Evolutionary conservation across 768 basidiomycete species (phyloP).

Genomic region (Suillus fuscotomentosus): DNA sequence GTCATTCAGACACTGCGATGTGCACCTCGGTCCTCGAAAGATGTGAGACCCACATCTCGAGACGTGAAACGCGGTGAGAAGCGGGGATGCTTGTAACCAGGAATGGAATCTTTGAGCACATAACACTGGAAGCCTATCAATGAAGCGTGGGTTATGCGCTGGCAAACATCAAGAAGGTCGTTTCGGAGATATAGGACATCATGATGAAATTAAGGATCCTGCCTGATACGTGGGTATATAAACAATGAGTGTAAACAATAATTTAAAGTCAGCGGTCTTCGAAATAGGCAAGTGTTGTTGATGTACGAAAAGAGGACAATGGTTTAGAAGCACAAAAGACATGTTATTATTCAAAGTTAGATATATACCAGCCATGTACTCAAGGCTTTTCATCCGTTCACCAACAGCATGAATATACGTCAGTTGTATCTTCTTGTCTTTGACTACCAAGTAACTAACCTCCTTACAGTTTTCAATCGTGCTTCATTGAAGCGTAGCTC

Average conservation of each 20-base stretch:
- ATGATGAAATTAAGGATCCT: too few species aligned
- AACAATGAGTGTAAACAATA: not conserved
- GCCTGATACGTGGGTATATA: too few species aligned
- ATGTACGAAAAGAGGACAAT: not conserved
- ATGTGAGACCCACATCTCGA: not conserved
- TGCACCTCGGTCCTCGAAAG: not conserved
- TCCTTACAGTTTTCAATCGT: conserved; percentile 19
- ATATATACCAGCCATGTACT: not conserved
- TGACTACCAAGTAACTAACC: conserved; percentile 1
- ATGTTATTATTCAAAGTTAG: not conserved
- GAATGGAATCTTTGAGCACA: not conserved
- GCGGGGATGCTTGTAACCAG: not conserved
- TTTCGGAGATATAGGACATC: too few species aligned
- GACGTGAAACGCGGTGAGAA: not conserved
- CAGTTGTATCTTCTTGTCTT: not conserved
- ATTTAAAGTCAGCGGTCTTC: not conserved
- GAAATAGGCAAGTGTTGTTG: not conserved
- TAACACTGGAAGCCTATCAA: too few species aligned
- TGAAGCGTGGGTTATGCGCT: not conserved
- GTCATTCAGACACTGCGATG: not conserved
- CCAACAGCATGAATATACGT: conserved; percentile 22
- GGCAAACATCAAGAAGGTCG: not conserved
- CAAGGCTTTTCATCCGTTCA: not conserved
- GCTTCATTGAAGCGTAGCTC: conserved; percentile 26
- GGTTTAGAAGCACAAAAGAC: not conserved